phyloP scores from a whole-genome alignment of 148 eudicot species.

The Cornus controversa region DNA sequence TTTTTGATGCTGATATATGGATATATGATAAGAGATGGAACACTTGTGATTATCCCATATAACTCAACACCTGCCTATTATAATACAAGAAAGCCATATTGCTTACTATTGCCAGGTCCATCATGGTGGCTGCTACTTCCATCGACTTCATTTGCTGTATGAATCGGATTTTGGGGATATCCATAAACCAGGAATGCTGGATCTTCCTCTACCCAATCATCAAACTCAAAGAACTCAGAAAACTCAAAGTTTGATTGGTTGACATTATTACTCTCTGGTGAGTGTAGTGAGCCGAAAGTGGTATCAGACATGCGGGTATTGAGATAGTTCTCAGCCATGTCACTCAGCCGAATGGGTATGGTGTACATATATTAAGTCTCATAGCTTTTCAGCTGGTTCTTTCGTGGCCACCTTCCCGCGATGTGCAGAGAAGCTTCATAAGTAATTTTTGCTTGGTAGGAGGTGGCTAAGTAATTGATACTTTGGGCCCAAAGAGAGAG shows the following conservation, averaged over 20 bases:
- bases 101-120: conserved; percentile 19
- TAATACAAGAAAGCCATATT: not conserved
- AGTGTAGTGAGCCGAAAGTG: conserved; percentile 29
- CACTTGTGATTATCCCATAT: no score
- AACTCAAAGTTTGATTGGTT: conserved; percentile 34
- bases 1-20: not conserved
- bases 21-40: no score
- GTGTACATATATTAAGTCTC: conserved; percentile 1
- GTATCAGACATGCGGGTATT: not conserved
- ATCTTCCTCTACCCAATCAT: conserved; percentile 22
- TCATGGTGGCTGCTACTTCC: conserved; percentile 32
- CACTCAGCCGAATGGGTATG: not conserved
- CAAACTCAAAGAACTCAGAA: conserved; percentile 36
- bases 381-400: not conserved
- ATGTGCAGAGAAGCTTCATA: conserved; percentile 39
- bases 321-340: not conserved
- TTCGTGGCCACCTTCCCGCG: conserved; percentile 44
- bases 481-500: not conserved
- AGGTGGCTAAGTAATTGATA: not conserved
- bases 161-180: conserved; percentile 1
- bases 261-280: conserved; percentile 29
- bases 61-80: not conserved
- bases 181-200: conserved; percentile 25
- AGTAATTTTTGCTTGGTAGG: conserved; percentile 13
- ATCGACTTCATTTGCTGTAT: conserved; percentile 12